Evolutionary conservation across 306 rosid species (phyloP).

Genomic region (Fagus sylvatica): DNA sequence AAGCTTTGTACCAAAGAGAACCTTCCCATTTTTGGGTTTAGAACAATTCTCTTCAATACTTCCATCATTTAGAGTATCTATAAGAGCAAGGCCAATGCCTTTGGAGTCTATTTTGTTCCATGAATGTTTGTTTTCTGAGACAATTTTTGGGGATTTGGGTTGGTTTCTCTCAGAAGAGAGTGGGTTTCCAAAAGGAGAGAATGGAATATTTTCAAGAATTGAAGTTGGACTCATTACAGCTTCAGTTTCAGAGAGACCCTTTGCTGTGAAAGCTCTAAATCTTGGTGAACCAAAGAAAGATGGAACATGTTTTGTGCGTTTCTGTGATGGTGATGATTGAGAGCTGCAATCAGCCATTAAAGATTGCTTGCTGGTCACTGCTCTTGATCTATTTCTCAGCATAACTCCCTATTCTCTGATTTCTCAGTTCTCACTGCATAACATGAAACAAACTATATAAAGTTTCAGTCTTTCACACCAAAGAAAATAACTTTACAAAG

Average conservation of each 20-base stretch:
- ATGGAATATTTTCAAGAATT: conserved; percentile 56
- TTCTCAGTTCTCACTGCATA: conserved; percentile 17
- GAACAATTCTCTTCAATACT: conserved; percentile 7
- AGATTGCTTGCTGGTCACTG: conserved; percentile 66
- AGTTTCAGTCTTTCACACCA: conserved; percentile 7
- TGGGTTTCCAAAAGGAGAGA: conserved; percentile 44
- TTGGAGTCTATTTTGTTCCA: conserved; percentile 41
- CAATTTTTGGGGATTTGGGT: conserved; percentile 33
- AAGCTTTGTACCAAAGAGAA: conserved; percentile 58
- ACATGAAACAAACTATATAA: not conserved
- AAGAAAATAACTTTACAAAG: not conserved
- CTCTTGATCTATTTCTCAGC: conserved; percentile 85
- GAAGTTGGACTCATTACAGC: conserved; percentile 70
- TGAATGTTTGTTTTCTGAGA: conserved; percentile 37
- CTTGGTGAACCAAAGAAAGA: conserved; percentile 64
- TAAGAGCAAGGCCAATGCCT: conserved; percentile 70
- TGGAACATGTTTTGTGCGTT: conserved; percentile 31
- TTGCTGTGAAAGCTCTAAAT: conserved; percentile 53
- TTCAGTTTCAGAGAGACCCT: conserved; percentile 49
- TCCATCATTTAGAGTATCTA: conserved; percentile 48
- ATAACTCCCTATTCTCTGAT: conserved; percentile 30
- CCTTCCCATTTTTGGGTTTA: conserved; percentile 30
- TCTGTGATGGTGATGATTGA: conserved; percentile 48
- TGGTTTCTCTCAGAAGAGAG: conserved; percentile 36
- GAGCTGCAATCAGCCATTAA: conserved; percentile 75